Evolutionary conservation across 805 yeast species (phyloP).

Genomic region (Nakazawaea ambrosiae): DNA sequence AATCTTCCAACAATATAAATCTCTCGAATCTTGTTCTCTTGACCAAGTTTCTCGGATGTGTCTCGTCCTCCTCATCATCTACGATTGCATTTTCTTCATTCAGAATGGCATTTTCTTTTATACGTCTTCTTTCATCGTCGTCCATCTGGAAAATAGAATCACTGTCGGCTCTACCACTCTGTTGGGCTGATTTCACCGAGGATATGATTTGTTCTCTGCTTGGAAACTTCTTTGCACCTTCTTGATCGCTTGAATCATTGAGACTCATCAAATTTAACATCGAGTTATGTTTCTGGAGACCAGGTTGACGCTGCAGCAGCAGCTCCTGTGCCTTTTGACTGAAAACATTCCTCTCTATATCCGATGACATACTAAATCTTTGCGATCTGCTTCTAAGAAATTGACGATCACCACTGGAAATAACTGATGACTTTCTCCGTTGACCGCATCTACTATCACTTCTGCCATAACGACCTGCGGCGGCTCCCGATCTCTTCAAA

Average conservation of each 20-base stretch:
- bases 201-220: constrained; percentile 12
- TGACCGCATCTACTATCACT: background rate
- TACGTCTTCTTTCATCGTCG: constrained; percentile 25
- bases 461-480: background rate
- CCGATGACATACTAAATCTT: constrained; percentile 12
- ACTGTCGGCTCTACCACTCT: constrained; percentile 13
- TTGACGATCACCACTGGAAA: too few species aligned
- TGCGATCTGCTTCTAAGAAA: too few species aligned
- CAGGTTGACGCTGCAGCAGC: too few species aligned
- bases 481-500: background rate
- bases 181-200: constrained; percentile 15
- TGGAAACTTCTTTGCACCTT: constrained; percentile 2
- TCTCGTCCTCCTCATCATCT: constrained; percentile 12
- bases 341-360: constrained; percentile 9
- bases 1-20: constrained; percentile 82
- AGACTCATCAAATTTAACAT: constrained; percentile 17
- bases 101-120: background rate
- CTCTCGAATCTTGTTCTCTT: constrained; percentile 60
- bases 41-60: constrained; percentile 17
- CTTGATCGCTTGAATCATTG: constrained; percentile 2
- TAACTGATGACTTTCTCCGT: background rate
- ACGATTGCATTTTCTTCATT: constrained; percentile 13
- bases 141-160: constrained; percentile 40
- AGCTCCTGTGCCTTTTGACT: background rate
- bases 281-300: constrained; percentile 14